Conservation (phyloP, 257 asterid genomes). For the Haberlea rhodopensis region DNA sequence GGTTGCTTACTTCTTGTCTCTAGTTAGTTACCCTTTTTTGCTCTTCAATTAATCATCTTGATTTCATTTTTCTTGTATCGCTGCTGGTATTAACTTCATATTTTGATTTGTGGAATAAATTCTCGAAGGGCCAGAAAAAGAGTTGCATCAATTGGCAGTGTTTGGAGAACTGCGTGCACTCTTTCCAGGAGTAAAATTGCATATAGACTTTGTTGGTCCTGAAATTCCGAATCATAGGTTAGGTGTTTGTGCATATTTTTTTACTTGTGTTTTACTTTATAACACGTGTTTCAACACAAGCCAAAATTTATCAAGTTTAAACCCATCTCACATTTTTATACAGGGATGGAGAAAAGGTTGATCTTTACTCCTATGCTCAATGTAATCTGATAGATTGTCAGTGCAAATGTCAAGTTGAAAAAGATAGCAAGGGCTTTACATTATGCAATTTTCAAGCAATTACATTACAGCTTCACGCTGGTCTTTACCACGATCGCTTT, state of each 20-base stretch:
- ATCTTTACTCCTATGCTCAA: constrained; percentile 48
- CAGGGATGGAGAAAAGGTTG: constrained; percentile 73
- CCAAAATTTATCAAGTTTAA: not conserved
- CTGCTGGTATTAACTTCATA: constrained; percentile 22
- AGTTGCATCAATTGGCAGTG: constrained; percentile 72
- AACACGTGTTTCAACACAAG: not conserved
- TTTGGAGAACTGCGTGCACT: constrained; percentile 78
- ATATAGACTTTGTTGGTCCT: constrained; percentile 81
- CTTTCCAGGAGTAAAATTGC: constrained; percentile 62
- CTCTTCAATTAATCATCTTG: no score
- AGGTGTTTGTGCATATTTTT: constrained; percentile 20
- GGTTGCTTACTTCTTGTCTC: no score
- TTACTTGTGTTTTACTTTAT: constrained; percentile 15
- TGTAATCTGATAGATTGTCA: constrained; percentile 56
- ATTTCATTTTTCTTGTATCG: no score
- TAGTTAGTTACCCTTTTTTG: no score
- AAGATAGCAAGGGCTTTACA: constrained; percentile 21
- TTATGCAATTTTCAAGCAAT: constrained; percentile 33
- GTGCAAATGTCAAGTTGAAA: constrained; percentile 45
- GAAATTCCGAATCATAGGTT: constrained; percentile 68
- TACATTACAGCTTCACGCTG: constrained; percentile 62
- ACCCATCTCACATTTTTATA: constrained; percentile 23
- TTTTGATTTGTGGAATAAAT: constrained; percentile 26
- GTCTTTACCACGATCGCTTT: constrained; percentile 74
- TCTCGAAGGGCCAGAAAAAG: constrained; percentile 80